Base-by-base conservation (phyloP, 768 basidiomycete genomes). In the Nevesoporus exiguus region DNA sequence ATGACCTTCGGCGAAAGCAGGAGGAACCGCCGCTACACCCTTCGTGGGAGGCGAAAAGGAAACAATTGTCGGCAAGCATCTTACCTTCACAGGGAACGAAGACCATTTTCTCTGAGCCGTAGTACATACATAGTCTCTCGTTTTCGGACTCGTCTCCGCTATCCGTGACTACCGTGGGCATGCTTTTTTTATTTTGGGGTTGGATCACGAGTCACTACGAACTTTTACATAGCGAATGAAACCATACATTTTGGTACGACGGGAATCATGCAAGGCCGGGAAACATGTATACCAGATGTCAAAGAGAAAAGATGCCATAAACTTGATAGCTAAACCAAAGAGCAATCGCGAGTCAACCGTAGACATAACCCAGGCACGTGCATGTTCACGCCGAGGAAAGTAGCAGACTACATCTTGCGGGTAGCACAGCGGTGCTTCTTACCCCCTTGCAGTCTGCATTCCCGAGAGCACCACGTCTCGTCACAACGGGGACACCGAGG, bases 31-130 rank as follows among this genome's bases (percentile, higher is more conserved):
- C 81, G 29, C 59, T 97, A 51, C 97, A 99, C 72, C 96, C 97
- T 2, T 96, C 93, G 14, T 99, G 97, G 96, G 91, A 91, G 70
- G 97, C 97, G 7, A 98, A 95, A 74, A 80, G 79, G 71, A 85
- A 83, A 68, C 69, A 86, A 55, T 92, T 88, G 72, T 80, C 76
- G 59, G 76, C 74, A n/a, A 74, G 75, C 7, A 85, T 88, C 34
- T 70, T 84, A 10, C 80, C 84, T 40, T 77, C 85, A 43, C 84
- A 86, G 70, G 90, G 93, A 24, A 94, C 85, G 67, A 97, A 97
- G 76, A 96, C 97, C 54, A 81, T 80, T 50, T 91, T 79, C 40
- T 51, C 61, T 24, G 44, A 52, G 15, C 45, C 57, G 19, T 64
- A 60, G 48, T 39, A n/a, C n/a, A n/a, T n/a, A n/a, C n/a, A n/a